These are phyloP conservation scores for Lactifluus pinguis DNA, from an alignment of 768 basidiomycete species.

Conservation along the genomic window DNA sequence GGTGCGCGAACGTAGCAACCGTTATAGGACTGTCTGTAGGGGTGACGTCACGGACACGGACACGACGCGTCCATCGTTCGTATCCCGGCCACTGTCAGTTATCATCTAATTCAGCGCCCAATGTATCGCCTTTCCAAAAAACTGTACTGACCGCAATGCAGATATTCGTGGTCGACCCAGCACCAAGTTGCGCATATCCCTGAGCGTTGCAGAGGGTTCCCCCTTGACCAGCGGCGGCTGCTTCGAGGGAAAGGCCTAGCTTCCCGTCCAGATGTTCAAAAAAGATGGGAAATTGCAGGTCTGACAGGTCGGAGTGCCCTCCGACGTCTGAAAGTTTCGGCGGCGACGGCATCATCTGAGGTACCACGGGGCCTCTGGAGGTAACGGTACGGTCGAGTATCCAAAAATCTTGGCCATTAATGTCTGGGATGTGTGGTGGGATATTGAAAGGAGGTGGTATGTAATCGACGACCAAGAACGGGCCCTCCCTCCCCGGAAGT, in stretches of 20 bases:
- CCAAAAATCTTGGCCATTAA: not conserved
- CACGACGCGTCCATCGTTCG: not conserved
- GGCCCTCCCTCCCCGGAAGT: not conserved
- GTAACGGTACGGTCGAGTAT: not conserved
- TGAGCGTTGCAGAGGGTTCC: not conserved
- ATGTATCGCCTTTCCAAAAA: not conserved
- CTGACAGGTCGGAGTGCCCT: not conserved
- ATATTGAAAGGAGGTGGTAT: not conserved
- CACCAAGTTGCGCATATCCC: not conserved
- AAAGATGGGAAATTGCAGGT: conserved; percentile 12
- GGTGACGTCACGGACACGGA: conserved; percentile 5
- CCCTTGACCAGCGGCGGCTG: not conserved
- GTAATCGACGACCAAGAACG: not conserved
- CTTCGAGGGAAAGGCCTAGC: conserved; percentile 4
- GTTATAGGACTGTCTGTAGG: not conserved
- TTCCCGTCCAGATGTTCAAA: conserved; percentile 3
- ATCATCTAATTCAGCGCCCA: not conserved
- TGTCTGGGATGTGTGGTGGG: not conserved
- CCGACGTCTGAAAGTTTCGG: not conserved
- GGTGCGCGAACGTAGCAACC: not conserved
- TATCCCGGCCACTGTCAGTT: conserved; percentile 7
- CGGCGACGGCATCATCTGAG: conserved; percentile 8
- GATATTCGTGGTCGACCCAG: not conserved
- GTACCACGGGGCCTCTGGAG: conserved; percentile 8
- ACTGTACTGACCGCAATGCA: not conserved